Evolutionary conservation across 306 rosid species (phyloP), one percentile per base, ranked within the genome.

Genomic region (Pyrus betulifolia): DNA sequence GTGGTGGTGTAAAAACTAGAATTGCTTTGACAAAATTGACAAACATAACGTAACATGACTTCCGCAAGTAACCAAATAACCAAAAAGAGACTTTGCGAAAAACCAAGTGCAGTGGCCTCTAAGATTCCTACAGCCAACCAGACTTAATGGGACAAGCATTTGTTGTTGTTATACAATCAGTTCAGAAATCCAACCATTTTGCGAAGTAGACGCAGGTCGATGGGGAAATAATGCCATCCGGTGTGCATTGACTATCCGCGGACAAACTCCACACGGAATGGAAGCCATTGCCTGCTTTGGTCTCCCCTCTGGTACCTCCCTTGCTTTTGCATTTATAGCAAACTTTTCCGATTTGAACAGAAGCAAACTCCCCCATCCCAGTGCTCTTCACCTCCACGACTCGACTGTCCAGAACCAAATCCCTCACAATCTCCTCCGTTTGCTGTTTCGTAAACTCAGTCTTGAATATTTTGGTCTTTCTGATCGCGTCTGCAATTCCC

Each of bases 221-320:
- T 3, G 97, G 96, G 25, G 97, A 93, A 70, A 91, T 79, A 72
- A 82, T 72, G 72, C 96, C 96, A 72, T 88, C 86, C 3, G 92
- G 84, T 13, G 97, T 75, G 67, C 98, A 91, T 6, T 46, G 28
- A 78, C 68, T 25, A 86, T 84, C 62, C 90, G 70, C 1, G 95
- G 92, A 80, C 98, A 93, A 80, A 90, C 93, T 67, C 90, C 93
- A 55, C 97, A 93, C 10, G 91, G 96, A 79, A 86, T 84, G 67
- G 92, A 88, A 71, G 93, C 87, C 85, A 87, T 74, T 69, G 86
- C 86, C 87, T 3, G 63, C 19, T 67, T 76, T 88, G 8, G 78
- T 76, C 27, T 88, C 92, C 69, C 76, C 89, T 76, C 33, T 82
- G 35, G 2, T 45, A 4, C 92, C 82, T 11, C 83, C 86, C 75